Percentiles rank a stretch among this genome's conserved stretches.
Conservation (phyloP, 208 protist genomes). For the Porcisia hertigi region DNA sequence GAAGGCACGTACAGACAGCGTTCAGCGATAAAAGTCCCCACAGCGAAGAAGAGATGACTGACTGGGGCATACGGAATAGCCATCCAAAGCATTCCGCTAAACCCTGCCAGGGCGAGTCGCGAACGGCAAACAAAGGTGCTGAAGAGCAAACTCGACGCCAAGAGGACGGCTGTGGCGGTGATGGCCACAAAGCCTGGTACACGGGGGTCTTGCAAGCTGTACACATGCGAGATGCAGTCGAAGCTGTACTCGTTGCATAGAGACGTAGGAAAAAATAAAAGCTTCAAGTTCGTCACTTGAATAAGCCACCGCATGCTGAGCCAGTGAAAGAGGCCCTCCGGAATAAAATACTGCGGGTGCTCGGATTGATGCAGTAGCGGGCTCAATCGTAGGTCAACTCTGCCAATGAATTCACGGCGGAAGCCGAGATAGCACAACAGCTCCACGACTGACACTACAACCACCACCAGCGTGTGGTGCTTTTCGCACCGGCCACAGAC, state of each 20-base stretch:
- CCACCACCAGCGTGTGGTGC: slow-evolving; percentile 10
- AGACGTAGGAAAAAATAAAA: slow-evolving; percentile 75
- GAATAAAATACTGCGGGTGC: slow-evolving; percentile 79
- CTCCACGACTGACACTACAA: slow-evolving; percentile 21
- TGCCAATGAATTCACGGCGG: slow-evolving; percentile 49
- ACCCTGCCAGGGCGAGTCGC: slow-evolving; percentile 17
- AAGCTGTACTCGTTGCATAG: slow-evolving; percentile 91
- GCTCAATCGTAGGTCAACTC: slow-evolving; percentile 50
- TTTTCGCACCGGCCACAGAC: slow-evolving; percentile 17
- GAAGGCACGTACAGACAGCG: slow-evolving; percentile 85
- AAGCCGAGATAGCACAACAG: slow-evolving; percentile 49
- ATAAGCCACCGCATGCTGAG: slow-evolving; percentile 56
- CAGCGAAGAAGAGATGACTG: slow-evolving; percentile 75
- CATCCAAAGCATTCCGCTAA: slow-evolving; percentile 57
- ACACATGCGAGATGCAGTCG: slow-evolving; percentile 82
- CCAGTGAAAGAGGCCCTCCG: slow-evolving; percentile 36
- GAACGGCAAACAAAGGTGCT: slow-evolving; percentile 19
- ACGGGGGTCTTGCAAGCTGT: slow-evolving; percentile 39
- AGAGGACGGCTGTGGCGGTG: slow-evolving; percentile 8
- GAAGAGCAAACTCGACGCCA: slow-evolving; percentile 9
- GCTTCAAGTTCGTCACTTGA: slow-evolving; percentile 73
- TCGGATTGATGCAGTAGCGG: slow-evolving; percentile 62
- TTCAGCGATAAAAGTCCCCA: slow-evolving; percentile 88
- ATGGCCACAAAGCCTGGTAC: slow-evolving; percentile 30
- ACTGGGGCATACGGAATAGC: slow-evolving; percentile 80